These are phyloP conservation scores for Vaccinium vitisidaea DNA, from an alignment of 148 eudicot genomes.

Conservation along the genomic window DNA sequence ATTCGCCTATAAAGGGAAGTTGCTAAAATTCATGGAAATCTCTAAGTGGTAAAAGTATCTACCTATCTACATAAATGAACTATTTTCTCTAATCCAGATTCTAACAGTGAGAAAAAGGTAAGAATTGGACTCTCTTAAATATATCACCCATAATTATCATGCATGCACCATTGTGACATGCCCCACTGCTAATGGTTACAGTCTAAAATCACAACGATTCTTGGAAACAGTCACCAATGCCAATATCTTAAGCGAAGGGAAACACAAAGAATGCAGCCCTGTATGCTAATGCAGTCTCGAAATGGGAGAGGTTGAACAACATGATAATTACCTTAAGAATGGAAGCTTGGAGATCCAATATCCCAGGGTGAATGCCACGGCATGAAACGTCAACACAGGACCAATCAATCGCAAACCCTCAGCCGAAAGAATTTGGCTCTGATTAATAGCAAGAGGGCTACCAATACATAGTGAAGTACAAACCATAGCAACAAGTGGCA, in stretches of 20 bases:
- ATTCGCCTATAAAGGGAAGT: neutral
- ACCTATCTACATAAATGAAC: neutral
- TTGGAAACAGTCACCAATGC: neutral
- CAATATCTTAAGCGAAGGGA: neutral
- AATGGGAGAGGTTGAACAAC: neutral
- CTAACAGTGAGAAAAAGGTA: neutral
- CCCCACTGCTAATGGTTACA: neutral
- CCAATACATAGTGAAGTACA: constrained; percentile 97
- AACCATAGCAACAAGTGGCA: constrained; percentile 92
- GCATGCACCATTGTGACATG: neutral
- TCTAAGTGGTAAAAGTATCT: neutral
- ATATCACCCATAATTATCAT: neutral
- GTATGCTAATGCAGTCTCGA: neutral
- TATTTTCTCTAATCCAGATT: neutral
- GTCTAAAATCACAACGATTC: neutral
- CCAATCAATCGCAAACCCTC: constrained; percentile 78
- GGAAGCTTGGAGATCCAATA: constrained; percentile 90
- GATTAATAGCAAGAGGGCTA: constrained; percentile 93
- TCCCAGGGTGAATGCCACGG: constrained; percentile 66
- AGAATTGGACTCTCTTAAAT: neutral
- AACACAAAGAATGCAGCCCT: neutral
- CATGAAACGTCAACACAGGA: constrained; percentile 83
- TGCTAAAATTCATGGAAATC: neutral
- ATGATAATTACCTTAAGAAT: constrained; percentile 42
- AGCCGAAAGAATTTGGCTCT: constrained; percentile 63